phyloP scores from a whole-genome alignment of 257 asterid genomes.

The Nicotiana undulata region DNA sequence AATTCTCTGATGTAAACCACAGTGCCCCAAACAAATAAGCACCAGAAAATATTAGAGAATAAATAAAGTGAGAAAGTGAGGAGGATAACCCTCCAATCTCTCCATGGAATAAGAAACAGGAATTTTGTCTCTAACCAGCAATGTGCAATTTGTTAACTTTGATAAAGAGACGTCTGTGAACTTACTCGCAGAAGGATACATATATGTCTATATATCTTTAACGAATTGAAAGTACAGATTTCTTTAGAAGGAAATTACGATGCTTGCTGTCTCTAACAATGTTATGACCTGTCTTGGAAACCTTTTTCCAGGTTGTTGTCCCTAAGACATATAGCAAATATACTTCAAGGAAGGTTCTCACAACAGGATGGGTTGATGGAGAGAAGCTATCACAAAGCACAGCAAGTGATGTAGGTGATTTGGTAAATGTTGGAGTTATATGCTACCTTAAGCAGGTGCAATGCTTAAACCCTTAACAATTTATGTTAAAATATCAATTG shows the following conservation, averaged over 20 bases:
- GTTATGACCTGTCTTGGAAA: not conserved
- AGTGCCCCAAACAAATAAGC: not conserved
- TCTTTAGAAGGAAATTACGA: not conserved
- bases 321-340: slow-evolving; percentile 76
- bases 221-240: not conserved
- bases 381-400: slow-evolving; percentile 99
- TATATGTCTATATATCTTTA: not conserved
- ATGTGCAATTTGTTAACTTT: not conserved
- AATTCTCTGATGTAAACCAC: not conserved
- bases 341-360: slow-evolving; percentile 95
- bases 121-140: not conserved
- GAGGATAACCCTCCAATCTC: not conserved
- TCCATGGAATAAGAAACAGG: not conserved
- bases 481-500: not conserved
- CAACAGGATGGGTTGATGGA: slow-evolving; percentile 91
- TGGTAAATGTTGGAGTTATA: slow-evolving; percentile 98
- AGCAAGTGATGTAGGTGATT: slow-evolving; percentile 95
- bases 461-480: not conserved
- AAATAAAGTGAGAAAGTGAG: not conserved
- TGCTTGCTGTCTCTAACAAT: not conserved
- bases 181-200: not conserved
- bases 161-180: not conserved
- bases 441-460: slow-evolving; percentile 99
- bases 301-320: slow-evolving; percentile 69
- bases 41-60: not conserved